Base-by-base conservation (phyloP, 2,329 filamentous ascomycete genomes). In the Leptographium procerum region DNA sequence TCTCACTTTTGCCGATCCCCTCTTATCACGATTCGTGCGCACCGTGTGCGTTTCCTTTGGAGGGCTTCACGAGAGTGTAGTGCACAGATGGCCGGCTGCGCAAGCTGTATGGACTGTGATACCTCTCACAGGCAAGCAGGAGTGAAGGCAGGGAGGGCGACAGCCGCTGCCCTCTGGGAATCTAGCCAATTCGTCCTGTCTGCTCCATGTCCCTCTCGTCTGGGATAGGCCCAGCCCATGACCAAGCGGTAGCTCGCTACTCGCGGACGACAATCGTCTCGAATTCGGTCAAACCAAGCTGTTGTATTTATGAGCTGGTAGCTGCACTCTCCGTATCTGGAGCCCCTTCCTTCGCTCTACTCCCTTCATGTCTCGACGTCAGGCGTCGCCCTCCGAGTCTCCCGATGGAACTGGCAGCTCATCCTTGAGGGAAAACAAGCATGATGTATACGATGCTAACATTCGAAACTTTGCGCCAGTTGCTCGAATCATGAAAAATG, bases 401-500 rank as follows among this genome's bases (percentile, higher is more conserved):
- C 74, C 76, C 59, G 75, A 76, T 70, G 74, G 74, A 69, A 71
- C 70, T 66, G 70, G 73, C 70, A 70, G 73, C 57, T 65, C 66
- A 19, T 66, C 65, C 65, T 75, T 75, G 60, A 78, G 76, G 66
- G 64, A 68, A 59, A 77, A 79, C 67, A 76, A 73, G 67, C 68
- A 70, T 64, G 78, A 82, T 71, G 70, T 80, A 61, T 83, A 85
- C 67, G 88, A 94, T 83, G 88, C 90, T 95, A 91, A 95, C 79
- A 94, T 94, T 78, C 85, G 87, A 69, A 94, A 94, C 76, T 91
- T 89, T 83, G 87, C 85, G 75, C 85, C 87, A 99, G 94, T 99
- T 69, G 94, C 94, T 65, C 88, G 94, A 59, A 97, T 99, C 73
- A 99, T 99, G 94, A 99, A 99, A 75, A 88, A 91, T 67, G 94